These are phyloP conservation scores for Claviceps monticola DNA, from an alignment of 2,329 filamentous ascomycete genomes.

Conservation along the genomic window DNA sequence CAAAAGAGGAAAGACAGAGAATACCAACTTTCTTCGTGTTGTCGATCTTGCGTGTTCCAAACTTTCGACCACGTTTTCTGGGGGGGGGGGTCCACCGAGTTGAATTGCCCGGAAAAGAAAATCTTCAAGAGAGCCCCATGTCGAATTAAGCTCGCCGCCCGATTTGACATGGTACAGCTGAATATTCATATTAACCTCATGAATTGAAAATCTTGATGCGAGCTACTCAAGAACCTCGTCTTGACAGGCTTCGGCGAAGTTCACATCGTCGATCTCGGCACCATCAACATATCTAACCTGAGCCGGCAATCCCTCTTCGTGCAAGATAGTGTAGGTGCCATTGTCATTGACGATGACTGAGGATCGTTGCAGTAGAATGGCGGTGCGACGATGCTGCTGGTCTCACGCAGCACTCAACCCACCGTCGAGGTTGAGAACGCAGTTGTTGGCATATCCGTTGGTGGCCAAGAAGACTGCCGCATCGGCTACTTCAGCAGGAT, in stretches of 20 bases:
- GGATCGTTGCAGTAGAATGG: neutral
- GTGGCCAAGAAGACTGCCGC: slow-evolving; percentile 64
- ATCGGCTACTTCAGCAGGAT: slow-evolving; percentile 61
- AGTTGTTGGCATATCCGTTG: slow-evolving; percentile 78
- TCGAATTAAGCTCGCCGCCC: too few relatives aligned
- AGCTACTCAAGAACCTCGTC: slow-evolving; percentile 91
- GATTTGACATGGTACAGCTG: too few relatives aligned
- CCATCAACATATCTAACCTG: slow-evolving; percentile 93
- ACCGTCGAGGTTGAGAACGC: slow-evolving; percentile 73
- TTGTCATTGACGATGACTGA: slow-evolving; percentile 36
- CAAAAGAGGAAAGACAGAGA: too few relatives aligned
- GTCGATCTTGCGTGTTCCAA: too few relatives aligned
- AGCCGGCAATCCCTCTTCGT: slow-evolving; percentile 82
- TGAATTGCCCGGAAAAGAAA: too few relatives aligned
- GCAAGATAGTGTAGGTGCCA: slow-evolving; percentile 44
- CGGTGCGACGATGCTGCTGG: neutral
- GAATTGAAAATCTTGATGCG: slow-evolving; percentile 42
- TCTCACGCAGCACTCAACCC: slow-evolving; percentile 56
- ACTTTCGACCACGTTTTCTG: too few relatives aligned
- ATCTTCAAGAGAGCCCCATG: too few relatives aligned
- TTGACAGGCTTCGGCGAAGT: slow-evolving; percentile 86
- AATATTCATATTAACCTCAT: too few relatives aligned
- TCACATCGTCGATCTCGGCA: slow-evolving; percentile 92
- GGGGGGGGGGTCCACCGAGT: too few relatives aligned
- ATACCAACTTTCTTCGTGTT: too few relatives aligned